Evolutionary conservation across 768 basidiomycete genomes (phyloP).

Genomic region (Obba rivulosa): DNA sequence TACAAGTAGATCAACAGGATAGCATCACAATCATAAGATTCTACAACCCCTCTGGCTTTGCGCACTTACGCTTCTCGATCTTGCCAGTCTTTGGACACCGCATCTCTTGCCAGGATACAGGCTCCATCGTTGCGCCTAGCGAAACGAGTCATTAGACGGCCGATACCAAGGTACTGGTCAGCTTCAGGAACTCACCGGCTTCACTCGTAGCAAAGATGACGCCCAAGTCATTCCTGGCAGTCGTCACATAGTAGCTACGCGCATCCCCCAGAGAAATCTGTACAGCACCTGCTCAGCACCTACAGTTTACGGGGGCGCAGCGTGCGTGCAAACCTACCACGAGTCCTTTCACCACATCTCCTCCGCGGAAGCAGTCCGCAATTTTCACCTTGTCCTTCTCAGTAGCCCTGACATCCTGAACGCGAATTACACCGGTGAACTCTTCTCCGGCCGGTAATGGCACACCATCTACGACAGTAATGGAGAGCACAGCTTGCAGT

Average conservation of each 20-base stretch:
- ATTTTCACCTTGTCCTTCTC: slow-evolving; percentile 90
- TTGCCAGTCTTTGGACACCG: slow-evolving; percentile 77
- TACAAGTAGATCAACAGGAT: too few relatives aligned
- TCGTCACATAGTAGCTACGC: slow-evolving; percentile 87
- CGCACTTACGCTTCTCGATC: slow-evolving; percentile 80
- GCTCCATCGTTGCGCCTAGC: slow-evolving; percentile 74
- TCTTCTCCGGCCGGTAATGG: slow-evolving; percentile 82
- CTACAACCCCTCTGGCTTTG: slow-evolving; percentile 69
- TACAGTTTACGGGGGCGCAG: neutral
- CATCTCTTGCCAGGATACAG: slow-evolving; percentile 91
- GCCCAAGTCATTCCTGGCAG: slow-evolving; percentile 84
- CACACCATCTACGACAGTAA: slow-evolving; percentile 82
- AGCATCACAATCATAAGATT: too few relatives aligned
- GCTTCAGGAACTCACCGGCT: slow-evolving; percentile 46
- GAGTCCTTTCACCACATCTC: slow-evolving; percentile 82
- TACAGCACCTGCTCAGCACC: neutral
- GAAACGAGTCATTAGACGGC: neutral
- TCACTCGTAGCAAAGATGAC: slow-evolving; percentile 90
- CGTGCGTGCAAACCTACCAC: slow-evolving; percentile 53
- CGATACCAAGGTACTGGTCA: neutral
- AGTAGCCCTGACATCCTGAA: slow-evolving; percentile 84
- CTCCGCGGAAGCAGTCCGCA: slow-evolving; percentile 85
- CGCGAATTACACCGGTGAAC: slow-evolving; percentile 82
- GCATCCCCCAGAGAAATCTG: slow-evolving; percentile 92
- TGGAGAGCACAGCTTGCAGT: slow-evolving; percentile 75